Base-by-base conservation (phyloP, 2,329 filamentous ascomycete species). In the Nemania serpens region DNA sequence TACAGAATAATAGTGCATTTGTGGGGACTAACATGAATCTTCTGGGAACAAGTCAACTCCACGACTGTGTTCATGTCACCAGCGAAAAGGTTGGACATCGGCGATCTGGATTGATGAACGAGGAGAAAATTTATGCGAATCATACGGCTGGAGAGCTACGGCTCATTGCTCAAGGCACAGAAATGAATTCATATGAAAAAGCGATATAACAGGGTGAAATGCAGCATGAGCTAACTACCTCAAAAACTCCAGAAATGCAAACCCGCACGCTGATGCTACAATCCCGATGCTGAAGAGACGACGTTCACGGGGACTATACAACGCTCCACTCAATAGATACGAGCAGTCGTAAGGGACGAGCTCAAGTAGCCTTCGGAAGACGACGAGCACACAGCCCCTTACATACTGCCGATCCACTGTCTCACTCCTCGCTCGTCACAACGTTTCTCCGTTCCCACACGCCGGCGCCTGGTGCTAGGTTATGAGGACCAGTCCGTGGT, bases 401-500 rank as follows among this genome's bases (percentile, higher is more conserved):
- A 55, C 36, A 10, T 45, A 25, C 53, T 22, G 22, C 48, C 12
- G 12, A 42, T 25, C 9, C 9, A 4, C 36, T 10, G 36, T 25
- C 9, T 10, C 29, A 41, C 34, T 25, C 39, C 48, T 25, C 18
- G 10, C 9, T 50, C 36, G 10, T 17, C 47, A 15, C n/a, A 18
- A 17, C 17, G 20, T 34, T 43, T 41, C 17, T 39, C 22, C n/a
- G n/a, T 47, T 55, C 53, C 57, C 39, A 58, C 59, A 36, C 65
- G 55, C 64, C 59, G 58, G 51, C 25, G 53, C 61, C 62, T 49
- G 58, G 54, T 54, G 65, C 63, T 64, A 53, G 55, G 66, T 61
- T 62, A 57, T 46, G 66, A 69, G 65, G 62, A 66, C 68, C 66
- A 68, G 57, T 68, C 67, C 66, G 63, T 56, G 64, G 60, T 61